phyloP scores from a whole-genome alignment of 441 rosid genomes.

The Gossypium laxum region DNA sequence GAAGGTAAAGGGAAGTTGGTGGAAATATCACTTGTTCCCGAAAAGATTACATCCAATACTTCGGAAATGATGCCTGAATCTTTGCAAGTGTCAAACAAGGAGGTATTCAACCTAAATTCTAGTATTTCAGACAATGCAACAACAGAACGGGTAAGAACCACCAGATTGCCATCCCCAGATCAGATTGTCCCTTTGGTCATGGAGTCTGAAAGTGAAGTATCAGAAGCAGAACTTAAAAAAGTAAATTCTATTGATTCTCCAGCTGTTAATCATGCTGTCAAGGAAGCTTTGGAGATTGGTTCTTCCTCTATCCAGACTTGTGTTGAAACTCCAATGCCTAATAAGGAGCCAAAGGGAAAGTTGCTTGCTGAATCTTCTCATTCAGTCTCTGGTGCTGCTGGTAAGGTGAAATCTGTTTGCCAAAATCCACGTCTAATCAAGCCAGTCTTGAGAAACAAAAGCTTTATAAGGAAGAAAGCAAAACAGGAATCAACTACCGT shows the following conservation, averaged over 20 bases:
- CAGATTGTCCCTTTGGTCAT: conserved; percentile 24
- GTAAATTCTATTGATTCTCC: conserved; percentile 23
- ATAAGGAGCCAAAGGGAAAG: conserved; percentile 28
- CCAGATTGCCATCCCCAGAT: conserved; percentile 21
- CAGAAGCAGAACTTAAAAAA: conserved; percentile 16
- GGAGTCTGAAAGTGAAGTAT: conserved; percentile 19
- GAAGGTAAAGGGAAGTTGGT: conserved; percentile 39
- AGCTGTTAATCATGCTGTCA: conserved; percentile 8
- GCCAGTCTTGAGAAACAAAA: conserved; percentile 46
- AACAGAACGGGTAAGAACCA: conserved; percentile 10
- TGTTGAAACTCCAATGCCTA: conserved; percentile 17
- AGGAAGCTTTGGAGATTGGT: conserved; percentile 21
- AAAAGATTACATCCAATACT: conserved; percentile 24
- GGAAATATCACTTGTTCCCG: conserved; percentile 60
- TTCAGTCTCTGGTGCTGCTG: conserved; percentile 22
- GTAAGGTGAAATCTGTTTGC: conserved; percentile 21
- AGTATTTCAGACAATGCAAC: conserved; percentile 15
- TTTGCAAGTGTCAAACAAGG: conserved; percentile 21
- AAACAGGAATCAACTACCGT: conserved; percentile 32
- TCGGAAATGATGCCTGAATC: conserved; percentile 24
- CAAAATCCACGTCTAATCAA: conserved; percentile 32
- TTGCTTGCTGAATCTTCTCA: conserved; percentile 25
- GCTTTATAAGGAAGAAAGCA: conserved; percentile 44
- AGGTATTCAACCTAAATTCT: conserved; percentile 22
- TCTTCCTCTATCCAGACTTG: conserved; percentile 21